Evolutionary conservation across 2,329 filamentous ascomycete species (phyloP), one percentile per base, ranked within the genome.

Genomic region (Diaporthe vaccinii): DNA sequence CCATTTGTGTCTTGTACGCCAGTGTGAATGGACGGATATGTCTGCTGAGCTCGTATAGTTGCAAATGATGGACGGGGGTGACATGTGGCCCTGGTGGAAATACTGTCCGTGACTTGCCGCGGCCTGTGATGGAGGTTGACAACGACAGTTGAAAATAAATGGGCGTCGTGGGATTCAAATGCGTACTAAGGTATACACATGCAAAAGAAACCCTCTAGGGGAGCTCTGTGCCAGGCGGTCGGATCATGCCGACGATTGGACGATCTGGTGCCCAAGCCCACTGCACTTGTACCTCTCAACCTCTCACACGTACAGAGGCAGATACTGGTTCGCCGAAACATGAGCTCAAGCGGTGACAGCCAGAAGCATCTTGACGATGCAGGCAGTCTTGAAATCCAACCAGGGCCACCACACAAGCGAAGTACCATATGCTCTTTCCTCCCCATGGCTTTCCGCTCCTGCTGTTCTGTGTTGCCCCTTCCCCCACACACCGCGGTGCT

Each of bases 361-460:
- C 44, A 17, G 41, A 55, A 61, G 72, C 65, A 44, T 20, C 55
- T 28, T 22, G 53, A 34, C 28, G 41, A 58, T 31, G 55, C 34
- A 34, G 34, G 55, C 39, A 20, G 62, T 28, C 22, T 39, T 12
- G 65, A 62, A 17, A 31, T 15, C 22, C 39, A 44, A 20, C 46
- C 20, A n/a, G 44, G 36, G 17, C 65, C 57, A 20, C 55, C 65
- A 71, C 57, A 46, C 10, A 74, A 74, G 58, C 65, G 73, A 70
- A 74, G 73, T 74, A 62, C n/a, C 46, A 53, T 28, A 36, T 31
- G 51, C 53, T 46, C 55, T 58, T 58, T 58, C 68, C 55, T 36
- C 31, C 36, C 34, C 51, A 46, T 17, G 57, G 20, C 46, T 22
- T 17, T 17, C 14, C 4, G 22, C 46, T 17, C 31, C n/a, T 25